A percentile compares a stretch with the other conserved stretches of the same genome.
phyloP scores from a whole-genome alignment of 1,139 yeast species.

The Geotrichum cucujoidarum region DNA sequence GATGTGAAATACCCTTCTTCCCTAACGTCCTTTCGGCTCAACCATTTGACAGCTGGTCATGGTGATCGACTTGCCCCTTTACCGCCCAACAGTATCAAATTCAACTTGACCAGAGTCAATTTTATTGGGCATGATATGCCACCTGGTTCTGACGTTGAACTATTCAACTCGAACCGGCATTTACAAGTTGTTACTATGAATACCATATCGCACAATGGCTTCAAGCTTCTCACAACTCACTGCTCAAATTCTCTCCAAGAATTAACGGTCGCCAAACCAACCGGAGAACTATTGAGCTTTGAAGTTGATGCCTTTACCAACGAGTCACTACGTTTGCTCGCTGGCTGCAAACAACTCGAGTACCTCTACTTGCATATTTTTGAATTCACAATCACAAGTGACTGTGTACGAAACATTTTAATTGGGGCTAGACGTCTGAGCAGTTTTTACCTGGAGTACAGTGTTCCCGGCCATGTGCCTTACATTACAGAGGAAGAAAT shows the following conservation, averaged over 20 bases:
- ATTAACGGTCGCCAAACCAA: slow-evolving; percentile 2
- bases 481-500: not conserved
- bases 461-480: not conserved
- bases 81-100: not conserved
- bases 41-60: slow-evolving; percentile 1
- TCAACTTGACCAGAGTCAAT: slow-evolving; percentile 1
- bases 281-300: not conserved
- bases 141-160: slow-evolving; percentile 1
- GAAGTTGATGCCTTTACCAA: not conserved
- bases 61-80: not conserved
- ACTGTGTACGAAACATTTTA: not conserved
- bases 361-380: slow-evolving; percentile 1
- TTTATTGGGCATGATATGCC: slow-evolving; percentile 8
- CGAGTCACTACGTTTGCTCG: not conserved
- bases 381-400: not conserved
- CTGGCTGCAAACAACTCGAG: not conserved
- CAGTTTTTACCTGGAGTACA: slow-evolving; percentile 3
- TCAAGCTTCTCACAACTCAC: not conserved
- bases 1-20: not conserved
- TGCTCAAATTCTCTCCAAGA: not conserved
- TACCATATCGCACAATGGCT: slow-evolving; percentile 1
- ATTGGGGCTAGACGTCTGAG: not conserved
- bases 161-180: not conserved
- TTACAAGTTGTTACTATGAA: slow-evolving; percentile 5
- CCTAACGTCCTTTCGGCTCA: slow-evolving; percentile 4